Evolutionary conservation across 129 eudicot species (phyloP).

Genomic region (sunflower (Helianthus annuus)): HanXRQr2.0-SUNRISE NC_035438.2:76668165-76668664

Average conservation of each 20-base stretch:
- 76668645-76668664: too few relatives aligned
- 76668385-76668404: slow-evolving; percentile 40
- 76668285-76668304: neutral
- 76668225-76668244: slow-evolving; percentile 40
- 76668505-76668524: neutral
- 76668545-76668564: slow-evolving; percentile 1
- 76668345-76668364: slow-evolving; percentile 43
- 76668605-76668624: neutral
- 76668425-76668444: slow-evolving; percentile 33
- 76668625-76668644: neutral
- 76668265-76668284: neutral
- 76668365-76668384: slow-evolving; percentile 29
- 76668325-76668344: slow-evolving; percentile 35
- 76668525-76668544: neutral
- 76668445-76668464: slow-evolving; percentile 27
- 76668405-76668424: slow-evolving; percentile 32
- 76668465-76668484: neutral
- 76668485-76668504: neutral
- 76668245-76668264: neutral
- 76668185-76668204: slow-evolving; percentile 36
- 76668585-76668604: neutral
- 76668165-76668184: slow-evolving; percentile 37
- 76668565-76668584: neutral
- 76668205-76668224: slow-evolving; percentile 40
- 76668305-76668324: neutral